phyloP scores from a whole-genome alignment of 2,329 filamentous ascomycete genomes.

The Plenodomus tracheiphilus region DNA sequence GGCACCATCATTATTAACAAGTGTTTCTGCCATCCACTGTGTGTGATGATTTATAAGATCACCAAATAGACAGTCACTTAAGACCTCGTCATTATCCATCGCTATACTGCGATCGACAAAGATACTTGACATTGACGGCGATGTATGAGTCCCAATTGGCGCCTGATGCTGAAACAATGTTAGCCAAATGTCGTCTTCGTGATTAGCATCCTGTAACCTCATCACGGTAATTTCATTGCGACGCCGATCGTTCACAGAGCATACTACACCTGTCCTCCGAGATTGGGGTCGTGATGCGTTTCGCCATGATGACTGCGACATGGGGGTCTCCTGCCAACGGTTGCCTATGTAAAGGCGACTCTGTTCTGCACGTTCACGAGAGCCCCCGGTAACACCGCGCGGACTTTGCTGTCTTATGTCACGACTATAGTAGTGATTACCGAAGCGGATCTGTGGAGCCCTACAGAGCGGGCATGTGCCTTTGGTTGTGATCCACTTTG shows the following conservation, averaged over 20 bases:
- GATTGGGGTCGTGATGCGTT: background rate
- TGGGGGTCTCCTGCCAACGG: background rate
- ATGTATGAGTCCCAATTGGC: background rate
- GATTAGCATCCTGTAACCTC: background rate
- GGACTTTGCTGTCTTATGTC: background rate
- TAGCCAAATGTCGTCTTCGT: slow-evolving; percentile 1
- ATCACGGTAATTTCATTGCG: background rate
- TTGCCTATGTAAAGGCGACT: background rate
- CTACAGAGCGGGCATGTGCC: slow-evolving; percentile 22
- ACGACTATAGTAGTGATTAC: background rate
- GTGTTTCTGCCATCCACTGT: slow-evolving; percentile 10
- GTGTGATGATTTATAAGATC: slow-evolving; percentile 4
- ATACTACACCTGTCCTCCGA: background rate
- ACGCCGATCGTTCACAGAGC: background rate
- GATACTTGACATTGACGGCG: background rate
- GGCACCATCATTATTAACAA: background rate
- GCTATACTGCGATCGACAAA: background rate
- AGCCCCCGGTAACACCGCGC: background rate
- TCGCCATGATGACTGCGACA: background rate
- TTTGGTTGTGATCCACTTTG: slow-evolving; percentile 9
- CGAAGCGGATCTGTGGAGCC: background rate
- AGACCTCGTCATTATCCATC: background rate
- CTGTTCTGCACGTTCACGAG: background rate
- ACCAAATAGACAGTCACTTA: slow-evolving; percentile 2
- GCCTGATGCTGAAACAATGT: background rate